Conservation (phyloP, 257 asterid genomes). For the Salvia rosmarinus region DNA sequence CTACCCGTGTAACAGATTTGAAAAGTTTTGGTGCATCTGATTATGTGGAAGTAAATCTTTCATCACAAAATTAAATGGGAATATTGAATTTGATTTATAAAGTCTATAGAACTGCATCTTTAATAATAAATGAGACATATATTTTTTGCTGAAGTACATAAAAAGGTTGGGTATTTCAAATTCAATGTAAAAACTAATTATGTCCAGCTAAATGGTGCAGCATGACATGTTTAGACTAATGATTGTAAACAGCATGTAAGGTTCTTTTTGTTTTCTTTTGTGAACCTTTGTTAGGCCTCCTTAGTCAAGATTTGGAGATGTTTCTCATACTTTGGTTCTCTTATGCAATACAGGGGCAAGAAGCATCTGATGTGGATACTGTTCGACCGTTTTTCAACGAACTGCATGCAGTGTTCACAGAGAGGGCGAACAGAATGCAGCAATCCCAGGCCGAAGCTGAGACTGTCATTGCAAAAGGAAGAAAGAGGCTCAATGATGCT, state of each 20-base stretch:
- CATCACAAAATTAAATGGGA: background rate
- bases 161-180: background rate
- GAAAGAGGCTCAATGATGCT: slow-evolving; percentile 38
- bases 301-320: background rate
- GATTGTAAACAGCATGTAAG: background rate
- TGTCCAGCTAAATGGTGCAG: background rate
- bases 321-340: slow-evolving; percentile 12
- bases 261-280: background rate
- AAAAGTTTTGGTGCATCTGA: background rate
- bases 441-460: slow-evolving; percentile 29
- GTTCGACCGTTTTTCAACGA: slow-evolving; percentile 55
- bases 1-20: background rate
- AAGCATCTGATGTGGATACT: slow-evolving; percentile 44
- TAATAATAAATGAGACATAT: background rate
- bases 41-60: background rate
- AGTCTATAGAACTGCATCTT: background rate
- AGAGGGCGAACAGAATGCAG: slow-evolving; percentile 42
- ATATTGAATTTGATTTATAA: background rate
- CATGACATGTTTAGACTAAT: background rate
- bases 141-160: background rate
- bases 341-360: slow-evolving; percentile 49
- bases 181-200: background rate
- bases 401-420: slow-evolving; percentile 54
- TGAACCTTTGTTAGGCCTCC: background rate
- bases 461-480: slow-evolving; percentile 26